Base-by-base conservation (phyloP, 2,329 filamentous ascomycete genomes). In the Penicillium olsonii region DNA sequence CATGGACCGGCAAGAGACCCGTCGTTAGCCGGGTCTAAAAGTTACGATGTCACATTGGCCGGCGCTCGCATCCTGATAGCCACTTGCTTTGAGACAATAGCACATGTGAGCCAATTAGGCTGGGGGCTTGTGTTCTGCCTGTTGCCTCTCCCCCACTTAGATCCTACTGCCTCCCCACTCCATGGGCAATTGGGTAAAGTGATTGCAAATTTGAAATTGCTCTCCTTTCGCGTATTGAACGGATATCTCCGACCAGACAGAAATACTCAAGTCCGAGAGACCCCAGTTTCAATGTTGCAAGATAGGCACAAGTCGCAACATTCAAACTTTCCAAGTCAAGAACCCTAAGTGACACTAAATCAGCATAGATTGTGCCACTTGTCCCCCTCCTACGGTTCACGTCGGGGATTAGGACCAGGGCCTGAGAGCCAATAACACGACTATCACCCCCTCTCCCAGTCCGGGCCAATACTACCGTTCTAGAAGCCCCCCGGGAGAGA, bases 31-130 rank as follows among this genome's bases (percentile, higher is more conserved):
- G 59, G 53, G 42, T 42, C 50, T 45, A 52, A 61, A 61, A 61
- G 39, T 60, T 61, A 60, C 59, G 57, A 49, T 52, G 57, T 60
- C 46, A 45, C 57, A 60, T 61, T 53, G 53, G 50, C 55, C 4
- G 18, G 45, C 45, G 37, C 19, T 46, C 39, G 39, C 35, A 40
- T 31, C 17, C 42, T 35, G 47, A 50, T 50, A 50, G 47, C 14
- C 37, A 48, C 22, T 51, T 53, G 24, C 34, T 47, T 54, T 45
- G 39, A 53, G 38, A 43, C 48, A 40, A 43, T 58, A 50, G 55
- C 59, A 61, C 57, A 57, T 61, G 55, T 37, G 46, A 52, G 14
- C 45, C 53, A 37, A 48, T 54, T 11, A 47, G 17, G 17, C 19
- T 27, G 29, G 24, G 39, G 19, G 37, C 33, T 41, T 11, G 7